Conservation (phyloP, 1,139 yeast species). For the Zygoascus sp. region DNA sequence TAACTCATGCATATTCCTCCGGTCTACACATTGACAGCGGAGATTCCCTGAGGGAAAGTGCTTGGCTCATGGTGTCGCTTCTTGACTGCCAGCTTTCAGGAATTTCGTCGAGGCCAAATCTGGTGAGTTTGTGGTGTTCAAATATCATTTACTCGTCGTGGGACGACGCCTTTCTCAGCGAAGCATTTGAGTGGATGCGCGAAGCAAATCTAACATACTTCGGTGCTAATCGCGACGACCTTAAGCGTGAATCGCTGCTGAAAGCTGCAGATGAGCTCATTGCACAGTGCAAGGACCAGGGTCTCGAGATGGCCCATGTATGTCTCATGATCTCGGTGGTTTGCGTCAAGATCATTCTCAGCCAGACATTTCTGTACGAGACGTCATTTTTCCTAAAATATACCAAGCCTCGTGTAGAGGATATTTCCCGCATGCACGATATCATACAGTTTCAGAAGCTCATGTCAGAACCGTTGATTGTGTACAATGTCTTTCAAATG, state of each 20-base stretch:
- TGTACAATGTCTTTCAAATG: slow-evolving; percentile 6
- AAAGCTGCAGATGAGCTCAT: background rate
- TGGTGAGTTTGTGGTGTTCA: slow-evolving; percentile 1
- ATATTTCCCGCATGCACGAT: background rate
- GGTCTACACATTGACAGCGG: slow-evolving; percentile 6
- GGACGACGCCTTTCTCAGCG: background rate
- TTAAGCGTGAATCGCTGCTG: background rate
- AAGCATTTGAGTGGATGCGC: slow-evolving; percentile 7
- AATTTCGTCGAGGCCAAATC: slow-evolving; percentile 3
- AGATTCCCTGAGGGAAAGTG: background rate
- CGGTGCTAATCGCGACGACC: background rate
- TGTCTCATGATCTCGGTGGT: slow-evolving; percentile 2
- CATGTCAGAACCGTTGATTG: slow-evolving; percentile 2
- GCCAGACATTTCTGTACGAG: background rate
- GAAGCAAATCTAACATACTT: slow-evolving; percentile 5
- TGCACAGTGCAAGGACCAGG: background rate
- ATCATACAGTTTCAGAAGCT: background rate
- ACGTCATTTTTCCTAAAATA: slow-evolving; percentile 3
- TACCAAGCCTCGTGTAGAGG: background rate
- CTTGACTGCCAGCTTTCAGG: slow-evolving; percentile 4
- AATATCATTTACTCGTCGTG: background rate
- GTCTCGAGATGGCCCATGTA: background rate
- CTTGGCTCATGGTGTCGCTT: slow-evolving; percentile 4
- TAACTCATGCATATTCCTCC: slow-evolving; percentile 2
- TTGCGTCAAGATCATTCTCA: background rate